phyloP scores from a whole-genome alignment of 495 filamentous ascomycete genomes.

The Beverwykella pulmonaria region DNA sequence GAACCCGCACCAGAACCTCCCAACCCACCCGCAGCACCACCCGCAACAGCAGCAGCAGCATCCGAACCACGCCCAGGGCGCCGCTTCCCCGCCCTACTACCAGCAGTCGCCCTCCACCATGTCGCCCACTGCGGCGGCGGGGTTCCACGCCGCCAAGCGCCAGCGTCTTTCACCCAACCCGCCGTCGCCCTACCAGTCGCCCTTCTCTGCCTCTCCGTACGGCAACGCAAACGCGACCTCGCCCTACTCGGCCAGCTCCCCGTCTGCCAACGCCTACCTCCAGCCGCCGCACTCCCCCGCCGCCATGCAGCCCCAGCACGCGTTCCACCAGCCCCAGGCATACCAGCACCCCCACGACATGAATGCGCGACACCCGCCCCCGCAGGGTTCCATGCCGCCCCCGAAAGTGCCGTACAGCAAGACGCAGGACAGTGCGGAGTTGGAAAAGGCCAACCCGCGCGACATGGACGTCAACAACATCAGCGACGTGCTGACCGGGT shows the following conservation, averaged over 20 bases:
- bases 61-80: constrained; percentile 43
- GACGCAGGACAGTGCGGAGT: constrained; percentile 37
- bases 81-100: constrained; percentile 28
- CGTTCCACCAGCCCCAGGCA: constrained; percentile 41
- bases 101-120: constrained; percentile 36
- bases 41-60: constrained; percentile 21
- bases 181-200: constrained; percentile 51
- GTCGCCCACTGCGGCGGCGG: constrained; percentile 37
- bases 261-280: constrained; percentile 33
- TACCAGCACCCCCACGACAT: constrained; percentile 40
- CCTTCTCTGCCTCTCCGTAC: constrained; percentile 37
- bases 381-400: constrained; percentile 73
- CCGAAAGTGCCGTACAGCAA: constrained; percentile 64
- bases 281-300: constrained; percentile 24
- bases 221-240: constrained; percentile 47
- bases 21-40: neutral
- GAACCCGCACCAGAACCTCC: constrained; percentile 6
- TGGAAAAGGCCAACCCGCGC: constrained; percentile 55
- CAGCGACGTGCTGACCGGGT: constrained; percentile 74
- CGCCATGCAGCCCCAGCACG: constrained; percentile 39
- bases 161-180: constrained; percentile 70
- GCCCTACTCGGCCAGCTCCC: constrained; percentile 35
- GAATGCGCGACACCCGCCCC: constrained; percentile 46
- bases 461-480: constrained; percentile 67
- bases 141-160: constrained; percentile 65